Evolutionary conservation across 129 eudicot genomes (phyloP).

Genomic region (Silybum marianum): DNA sequence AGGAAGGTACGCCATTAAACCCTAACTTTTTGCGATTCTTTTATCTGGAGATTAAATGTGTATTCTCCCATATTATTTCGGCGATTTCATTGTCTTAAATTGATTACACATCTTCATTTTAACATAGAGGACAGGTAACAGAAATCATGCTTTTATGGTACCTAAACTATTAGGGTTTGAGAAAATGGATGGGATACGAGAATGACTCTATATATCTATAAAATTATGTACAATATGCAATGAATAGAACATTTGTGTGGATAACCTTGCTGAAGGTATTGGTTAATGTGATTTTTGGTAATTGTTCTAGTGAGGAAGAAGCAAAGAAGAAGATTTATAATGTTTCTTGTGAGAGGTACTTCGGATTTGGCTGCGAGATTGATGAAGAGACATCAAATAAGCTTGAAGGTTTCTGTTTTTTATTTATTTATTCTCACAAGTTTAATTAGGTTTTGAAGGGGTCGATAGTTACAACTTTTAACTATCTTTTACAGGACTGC

Average conservation of each 20-base stretch:
- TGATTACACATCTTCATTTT: not conserved
- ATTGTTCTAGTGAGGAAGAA: slow-evolving; percentile 71
- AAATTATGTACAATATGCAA: not conserved
- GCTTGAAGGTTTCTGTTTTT: slow-evolving; percentile 64
- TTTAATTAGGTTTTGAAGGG: not conserved
- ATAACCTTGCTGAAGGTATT: slow-evolving; percentile 7
- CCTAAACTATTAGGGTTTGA: not conserved
- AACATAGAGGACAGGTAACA: not conserved
- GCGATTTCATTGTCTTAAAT: not conserved
- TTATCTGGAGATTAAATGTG: not conserved
- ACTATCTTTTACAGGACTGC: slow-evolving; percentile 56
- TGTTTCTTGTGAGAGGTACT: slow-evolving; percentile 94
- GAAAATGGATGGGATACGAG: not conserved
- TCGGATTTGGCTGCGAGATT: slow-evolving; percentile 96
- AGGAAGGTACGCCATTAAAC: slow-evolving; percentile 58
- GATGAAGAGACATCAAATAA: slow-evolving; percentile 96
- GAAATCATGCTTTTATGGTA: not conserved
- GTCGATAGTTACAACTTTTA: not conserved
- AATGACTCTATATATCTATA: not conserved
- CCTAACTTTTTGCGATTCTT: not conserved
- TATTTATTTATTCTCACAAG: not conserved
- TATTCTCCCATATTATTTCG: not conserved
- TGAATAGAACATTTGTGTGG: not conserved
- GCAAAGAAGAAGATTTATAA: slow-evolving; percentile 96
- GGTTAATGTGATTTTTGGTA: not conserved